Evolutionary conservation across 495 filamentous ascomycete genomes (phyloP).

Genomic region (Copromyces sp.): DNA sequence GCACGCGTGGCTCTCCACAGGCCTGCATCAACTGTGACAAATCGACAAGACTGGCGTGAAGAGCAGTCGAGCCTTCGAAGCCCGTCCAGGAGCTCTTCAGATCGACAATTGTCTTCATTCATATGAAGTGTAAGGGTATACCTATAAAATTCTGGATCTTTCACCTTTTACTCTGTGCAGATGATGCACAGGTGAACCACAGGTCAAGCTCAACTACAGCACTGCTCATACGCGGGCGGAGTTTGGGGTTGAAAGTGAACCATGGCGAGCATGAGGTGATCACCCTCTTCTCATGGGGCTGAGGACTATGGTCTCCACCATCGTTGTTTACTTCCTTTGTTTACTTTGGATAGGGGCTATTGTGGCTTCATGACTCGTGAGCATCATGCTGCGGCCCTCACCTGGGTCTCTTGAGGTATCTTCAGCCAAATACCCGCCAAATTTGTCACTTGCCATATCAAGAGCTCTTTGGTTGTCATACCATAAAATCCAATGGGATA

Average conservation of each 20-base stretch:
- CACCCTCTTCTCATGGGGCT: not conserved
- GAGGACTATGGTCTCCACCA: not conserved
- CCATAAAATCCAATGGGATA: too few relatives aligned
- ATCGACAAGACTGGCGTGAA: not conserved
- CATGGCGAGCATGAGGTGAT: too few relatives aligned
- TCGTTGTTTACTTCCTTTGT: not conserved
- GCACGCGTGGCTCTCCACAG: not conserved
- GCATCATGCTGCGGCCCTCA: not conserved
- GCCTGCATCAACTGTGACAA: not conserved
- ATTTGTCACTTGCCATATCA: not conserved
- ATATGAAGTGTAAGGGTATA: not conserved
- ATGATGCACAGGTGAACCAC: not conserved
- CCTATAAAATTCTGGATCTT: not conserved
- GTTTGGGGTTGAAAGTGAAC: too few relatives aligned
- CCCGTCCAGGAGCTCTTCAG: not conserved
- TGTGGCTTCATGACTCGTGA: not conserved
- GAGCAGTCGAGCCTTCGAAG: not conserved
- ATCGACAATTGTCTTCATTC: not conserved
- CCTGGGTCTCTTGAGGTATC: not conserved
- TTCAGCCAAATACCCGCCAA: not conserved
- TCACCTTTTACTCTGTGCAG: not conserved
- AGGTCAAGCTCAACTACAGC: not conserved
- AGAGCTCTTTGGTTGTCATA: not conserved
- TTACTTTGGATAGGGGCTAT: not conserved
- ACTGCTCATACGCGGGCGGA: not conserved